These are phyloP conservation scores for Trichoderma sp. DNA, from an alignment of 2,329 filamentous ascomycete species.

Conservation along the genomic window DNA sequence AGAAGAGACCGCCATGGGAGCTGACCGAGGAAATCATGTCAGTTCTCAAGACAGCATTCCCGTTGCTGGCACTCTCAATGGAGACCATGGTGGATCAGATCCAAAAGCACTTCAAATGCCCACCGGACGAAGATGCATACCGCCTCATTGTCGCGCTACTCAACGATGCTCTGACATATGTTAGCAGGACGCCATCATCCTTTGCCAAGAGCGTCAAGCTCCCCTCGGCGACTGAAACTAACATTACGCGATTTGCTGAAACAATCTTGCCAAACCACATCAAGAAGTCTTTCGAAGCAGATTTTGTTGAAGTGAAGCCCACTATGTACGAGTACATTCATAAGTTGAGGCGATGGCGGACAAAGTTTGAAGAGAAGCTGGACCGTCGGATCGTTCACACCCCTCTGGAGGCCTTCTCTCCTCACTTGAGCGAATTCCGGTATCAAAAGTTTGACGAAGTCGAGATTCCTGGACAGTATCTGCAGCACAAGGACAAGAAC, in stretches of 20 bases:
- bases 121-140: constrained; percentile 97
- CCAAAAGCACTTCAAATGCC: constrained; percentile 98
- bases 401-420: constrained; percentile 82
- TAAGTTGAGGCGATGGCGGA: constrained; percentile 92
- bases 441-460: constrained; percentile 99
- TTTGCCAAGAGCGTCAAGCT: constrained; percentile 93
- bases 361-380: constrained; percentile 97
- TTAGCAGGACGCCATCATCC: constrained; percentile 81
- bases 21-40: constrained; percentile 95
- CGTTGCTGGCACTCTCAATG: constrained; percentile 93
- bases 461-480: constrained; percentile 94
- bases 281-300: constrained; percentile 93
- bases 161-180: constrained; percentile 92
- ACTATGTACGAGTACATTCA: constrained; percentile 99
- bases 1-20: constrained; percentile 89
- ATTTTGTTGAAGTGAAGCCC: constrained; percentile 93
- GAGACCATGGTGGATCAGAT: constrained; percentile 99
- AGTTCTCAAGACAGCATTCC: constrained; percentile 94
- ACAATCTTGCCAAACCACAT: constrained; percentile 95
- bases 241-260: constrained; percentile 95
- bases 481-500: constrained; percentile 98
- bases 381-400: constrained; percentile 77
- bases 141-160: constrained; percentile 94
- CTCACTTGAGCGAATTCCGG: constrained; percentile 91
- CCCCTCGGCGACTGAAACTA: constrained; percentile 86